phyloP scores from a whole-genome alignment of 208 protist genomes.

The Wallacemonas sp. region DNA sequence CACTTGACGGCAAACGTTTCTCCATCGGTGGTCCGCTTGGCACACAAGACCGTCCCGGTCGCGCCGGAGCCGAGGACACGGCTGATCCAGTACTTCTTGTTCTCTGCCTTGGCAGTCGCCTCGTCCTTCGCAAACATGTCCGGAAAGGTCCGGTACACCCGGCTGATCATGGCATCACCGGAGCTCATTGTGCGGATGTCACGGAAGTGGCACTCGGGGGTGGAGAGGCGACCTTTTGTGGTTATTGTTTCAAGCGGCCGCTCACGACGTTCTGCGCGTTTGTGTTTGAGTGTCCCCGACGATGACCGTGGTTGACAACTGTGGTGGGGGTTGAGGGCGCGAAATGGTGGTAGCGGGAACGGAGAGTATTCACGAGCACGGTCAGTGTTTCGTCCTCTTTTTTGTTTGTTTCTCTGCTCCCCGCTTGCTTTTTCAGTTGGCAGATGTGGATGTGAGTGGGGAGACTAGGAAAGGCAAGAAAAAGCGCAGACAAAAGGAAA shows the following conservation, averaged over 20 bases:
- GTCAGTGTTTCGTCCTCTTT: too few species aligned
- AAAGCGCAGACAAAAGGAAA: conserved; percentile 2
- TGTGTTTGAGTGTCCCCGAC: too few species aligned
- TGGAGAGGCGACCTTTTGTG: too few species aligned
- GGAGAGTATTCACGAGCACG: too few species aligned
- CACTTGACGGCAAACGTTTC: conserved; percentile 67
- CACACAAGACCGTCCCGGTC: conserved; percentile 54
- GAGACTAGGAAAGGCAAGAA: conserved; percentile 6
- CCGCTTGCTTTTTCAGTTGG: too few species aligned
- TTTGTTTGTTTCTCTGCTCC: too few species aligned
- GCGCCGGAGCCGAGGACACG: conserved; percentile 66
- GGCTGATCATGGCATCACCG: conserved; percentile 71
- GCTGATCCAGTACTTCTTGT: conserved; percentile 81
- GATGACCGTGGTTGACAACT: too few species aligned
- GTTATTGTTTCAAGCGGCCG: too few species aligned
- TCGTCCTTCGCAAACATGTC: conserved; percentile 72
- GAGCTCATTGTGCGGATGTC: conserved; percentile 37
- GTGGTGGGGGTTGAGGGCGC: too few species aligned
- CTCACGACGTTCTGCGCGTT: too few species aligned
- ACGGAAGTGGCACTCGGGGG: neutral
- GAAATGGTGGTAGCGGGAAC: too few species aligned
- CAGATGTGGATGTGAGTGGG: neutral
- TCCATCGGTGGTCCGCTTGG: conserved; percentile 53
- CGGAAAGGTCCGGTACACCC: conserved; percentile 57
- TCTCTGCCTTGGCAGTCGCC: conserved; percentile 46